Conservation (phyloP, 306 rosid species). For the Acacia melanoxylon region DNA sequence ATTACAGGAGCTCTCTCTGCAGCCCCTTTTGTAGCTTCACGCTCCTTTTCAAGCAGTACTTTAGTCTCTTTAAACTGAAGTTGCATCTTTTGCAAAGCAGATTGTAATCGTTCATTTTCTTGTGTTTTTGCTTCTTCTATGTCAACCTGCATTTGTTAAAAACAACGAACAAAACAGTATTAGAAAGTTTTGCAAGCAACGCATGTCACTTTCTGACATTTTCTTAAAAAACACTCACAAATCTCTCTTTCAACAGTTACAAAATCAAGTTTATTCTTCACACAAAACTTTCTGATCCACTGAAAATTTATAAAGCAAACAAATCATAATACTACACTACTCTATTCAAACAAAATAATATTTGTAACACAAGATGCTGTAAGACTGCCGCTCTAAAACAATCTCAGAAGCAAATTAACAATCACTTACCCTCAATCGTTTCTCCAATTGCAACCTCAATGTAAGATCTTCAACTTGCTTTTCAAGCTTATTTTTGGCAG, state of each 20-base stretch:
- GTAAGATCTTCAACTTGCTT: constrained; percentile 97
- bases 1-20: constrained; percentile 67
- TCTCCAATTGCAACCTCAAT: constrained; percentile 96
- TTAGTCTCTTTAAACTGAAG: constrained; percentile 81
- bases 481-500: constrained; percentile 99
- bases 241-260: constrained; percentile 8
- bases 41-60: constrained; percentile 71
- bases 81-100: constrained; percentile 86
- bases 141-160: constrained; percentile 58
- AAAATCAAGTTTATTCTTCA: constrained; percentile 8
- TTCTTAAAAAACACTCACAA: neutral
- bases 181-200: constrained; percentile 26
- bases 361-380: neutral
- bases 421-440: constrained; percentile 80
- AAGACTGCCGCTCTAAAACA: constrained; percentile 12
- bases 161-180: constrained; percentile 20
- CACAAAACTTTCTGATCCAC: constrained; percentile 9
- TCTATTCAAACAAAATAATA: constrained; percentile 11
- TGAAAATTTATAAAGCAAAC: constrained; percentile 1
- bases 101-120: constrained; percentile 84
- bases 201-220: neutral
- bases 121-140: constrained; percentile 87
- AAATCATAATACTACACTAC: neutral
- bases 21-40: constrained; percentile 66
- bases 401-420: constrained; percentile 10